Percentiles rank a stretch among this genome's conserved stretches.
phyloP scores from a whole-genome alignment of 192 early-diverging fungal species.

The Pilaira anomala region DNA sequence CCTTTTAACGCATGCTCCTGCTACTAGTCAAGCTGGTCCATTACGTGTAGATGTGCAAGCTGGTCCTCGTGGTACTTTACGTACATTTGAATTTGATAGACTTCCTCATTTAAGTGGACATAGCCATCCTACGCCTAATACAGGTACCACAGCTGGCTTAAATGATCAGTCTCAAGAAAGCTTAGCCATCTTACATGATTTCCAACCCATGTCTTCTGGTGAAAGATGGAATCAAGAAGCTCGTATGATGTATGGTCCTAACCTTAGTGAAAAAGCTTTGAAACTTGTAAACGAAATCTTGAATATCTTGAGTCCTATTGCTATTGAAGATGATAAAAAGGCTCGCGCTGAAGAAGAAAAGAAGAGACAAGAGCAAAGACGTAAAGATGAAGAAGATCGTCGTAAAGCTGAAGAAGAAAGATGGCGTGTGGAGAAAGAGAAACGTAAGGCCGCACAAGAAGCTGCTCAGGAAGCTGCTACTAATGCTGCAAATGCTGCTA shows the following conservation, averaged over 20 bases:
- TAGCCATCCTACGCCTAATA: not conserved
- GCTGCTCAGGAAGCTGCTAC: conserved; percentile 47
- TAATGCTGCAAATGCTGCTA: conserved; percentile 20
- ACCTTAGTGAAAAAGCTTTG: conserved; percentile 56
- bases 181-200: conserved; percentile 63
- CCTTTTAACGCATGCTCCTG: conserved; percentile 33
- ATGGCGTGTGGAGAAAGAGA: conserved; percentile 38
- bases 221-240: conserved; percentile 90
- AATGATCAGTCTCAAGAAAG: conserved; percentile 34
- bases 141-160: not conserved
- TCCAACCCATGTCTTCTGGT: conserved; percentile 61
- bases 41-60: conserved; percentile 39
- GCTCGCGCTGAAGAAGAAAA: conserved; percentile 54
- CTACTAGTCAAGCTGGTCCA: conserved; percentile 18
- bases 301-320: conserved; percentile 72
- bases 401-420: conserved; percentile 43
- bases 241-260: conserved; percentile 69
- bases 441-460: conserved; percentile 23
- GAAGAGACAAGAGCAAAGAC: conserved; percentile 42
- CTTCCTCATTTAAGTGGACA: conserved; percentile 11
- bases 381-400: conserved; percentile 56
- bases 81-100: conserved; percentile 38
- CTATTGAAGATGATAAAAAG: conserved; percentile 64
- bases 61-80: conserved; percentile 30
- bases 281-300: conserved; percentile 61